Evolutionary conservation across 495 filamentous ascomycete genomes (phyloP).

Genomic region (Venustampulla echinocandica): DNA sequence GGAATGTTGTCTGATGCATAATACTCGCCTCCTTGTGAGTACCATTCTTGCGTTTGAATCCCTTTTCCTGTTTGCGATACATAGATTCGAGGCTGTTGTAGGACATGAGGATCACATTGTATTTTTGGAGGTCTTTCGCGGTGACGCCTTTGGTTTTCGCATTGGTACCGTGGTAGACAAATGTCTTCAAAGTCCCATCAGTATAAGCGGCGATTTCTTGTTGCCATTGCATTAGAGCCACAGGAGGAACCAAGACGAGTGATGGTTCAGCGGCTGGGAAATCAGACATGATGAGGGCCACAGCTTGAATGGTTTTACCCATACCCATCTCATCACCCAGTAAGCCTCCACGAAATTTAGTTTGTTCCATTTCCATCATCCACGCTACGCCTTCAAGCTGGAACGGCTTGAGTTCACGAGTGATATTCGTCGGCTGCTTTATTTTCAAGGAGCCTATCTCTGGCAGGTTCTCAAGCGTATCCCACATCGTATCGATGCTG

Average conservation of each 20-base stretch:
- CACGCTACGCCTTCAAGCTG: slow-evolving; percentile 89
- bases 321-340: slow-evolving; percentile 97
- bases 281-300: slow-evolving; percentile 95
- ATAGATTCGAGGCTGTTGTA: slow-evolving; percentile 90
- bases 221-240: slow-evolving; percentile 95
- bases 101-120: slow-evolving; percentile 92
- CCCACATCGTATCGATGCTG: slow-evolving; percentile 73
- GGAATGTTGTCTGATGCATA: slow-evolving; percentile 79
- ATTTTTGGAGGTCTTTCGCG: slow-evolving; percentile 64
- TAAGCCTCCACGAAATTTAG: slow-evolving; percentile 76
- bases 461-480: slow-evolving; percentile 57
- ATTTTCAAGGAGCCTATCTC: slow-evolving; percentile 56
- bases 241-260: slow-evolving; percentile 85
- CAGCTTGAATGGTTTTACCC: slow-evolving; percentile 96
- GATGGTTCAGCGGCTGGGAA: slow-evolving; percentile 75
- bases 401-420: slow-evolving; percentile 76
- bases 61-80: slow-evolving; percentile 85
- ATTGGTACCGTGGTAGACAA: slow-evolving; percentile 84
- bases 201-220: slow-evolving; percentile 90
- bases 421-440: slow-evolving; percentile 70
- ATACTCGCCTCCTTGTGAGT: slow-evolving; percentile 73
- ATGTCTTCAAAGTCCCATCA: slow-evolving; percentile 75
- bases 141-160: slow-evolving; percentile 66
- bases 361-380: slow-evolving; percentile 85
- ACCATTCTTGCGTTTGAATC: slow-evolving; percentile 69